Conservation (phyloP, 345 rosid species). For the Salix koriyanagi region DNA sequence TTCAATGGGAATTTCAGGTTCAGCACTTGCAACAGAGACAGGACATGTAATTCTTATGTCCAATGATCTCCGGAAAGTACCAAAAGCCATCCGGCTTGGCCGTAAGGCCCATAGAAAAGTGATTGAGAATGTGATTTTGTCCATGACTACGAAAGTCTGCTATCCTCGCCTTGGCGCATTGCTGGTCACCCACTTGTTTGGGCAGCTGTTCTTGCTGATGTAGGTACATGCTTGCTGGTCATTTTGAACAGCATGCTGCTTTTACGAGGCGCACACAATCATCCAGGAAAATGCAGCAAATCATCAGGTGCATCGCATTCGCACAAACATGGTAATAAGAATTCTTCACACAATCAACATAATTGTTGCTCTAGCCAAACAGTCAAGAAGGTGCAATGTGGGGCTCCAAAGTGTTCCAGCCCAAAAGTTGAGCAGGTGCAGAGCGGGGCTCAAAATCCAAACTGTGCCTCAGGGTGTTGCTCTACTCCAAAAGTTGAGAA, state of each 20-base stretch:
- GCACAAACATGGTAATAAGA: background rate
- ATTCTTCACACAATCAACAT: conserved; percentile 3
- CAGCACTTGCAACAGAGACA: conserved; percentile 82
- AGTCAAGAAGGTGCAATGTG: too few relatives aligned
- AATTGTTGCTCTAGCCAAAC: conserved; percentile 7
- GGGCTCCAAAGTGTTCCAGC: background rate
- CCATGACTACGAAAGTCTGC: conserved; percentile 59
- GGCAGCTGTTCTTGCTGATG: conserved; percentile 90
- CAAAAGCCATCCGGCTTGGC: conserved; percentile 58
- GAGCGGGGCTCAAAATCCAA: background rate
- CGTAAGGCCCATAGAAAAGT: conserved; percentile 60
- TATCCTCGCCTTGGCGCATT: conserved; percentile 61
- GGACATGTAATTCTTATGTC: conserved; percentile 81
- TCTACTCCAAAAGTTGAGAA: conserved; percentile 5
- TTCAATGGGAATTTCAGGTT: conserved; percentile 88
- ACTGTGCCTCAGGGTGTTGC: background rate
- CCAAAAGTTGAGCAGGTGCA: background rate
- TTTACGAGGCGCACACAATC: conserved; percentile 21
- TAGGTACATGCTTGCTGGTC: conserved; percentile 81
- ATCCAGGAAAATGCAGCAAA: conserved; percentile 26
- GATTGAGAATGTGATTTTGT: conserved; percentile 56
- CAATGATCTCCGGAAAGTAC: conserved; percentile 69
- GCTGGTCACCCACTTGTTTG: conserved; percentile 82
- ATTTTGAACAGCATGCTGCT: conserved; percentile 79
- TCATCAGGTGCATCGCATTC: background rate